These are phyloP conservation scores for Phytopythium sindhum DNA, from an alignment of 352 stramenopile species.

Conservation along the genomic window DNA sequence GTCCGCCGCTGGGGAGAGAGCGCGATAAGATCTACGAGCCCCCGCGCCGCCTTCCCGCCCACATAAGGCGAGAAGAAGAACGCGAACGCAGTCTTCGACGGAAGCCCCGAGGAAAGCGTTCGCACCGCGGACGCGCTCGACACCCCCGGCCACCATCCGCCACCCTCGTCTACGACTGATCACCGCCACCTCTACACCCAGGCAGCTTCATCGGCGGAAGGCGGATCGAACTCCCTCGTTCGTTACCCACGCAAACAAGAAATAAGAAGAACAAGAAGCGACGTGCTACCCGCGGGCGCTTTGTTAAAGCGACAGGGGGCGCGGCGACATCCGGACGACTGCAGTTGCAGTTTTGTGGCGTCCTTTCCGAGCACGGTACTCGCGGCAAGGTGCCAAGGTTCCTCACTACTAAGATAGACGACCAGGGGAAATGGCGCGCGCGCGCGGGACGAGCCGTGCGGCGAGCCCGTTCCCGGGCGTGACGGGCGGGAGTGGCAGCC, in stretches of 20 bases:
- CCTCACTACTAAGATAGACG: background rate
- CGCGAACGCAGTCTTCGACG: background rate
- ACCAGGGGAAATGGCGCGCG: background rate
- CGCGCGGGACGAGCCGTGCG: background rate
- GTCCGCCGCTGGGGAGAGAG: background rate
- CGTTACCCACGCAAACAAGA: background rate
- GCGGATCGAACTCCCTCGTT: background rate
- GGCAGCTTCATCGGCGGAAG: background rate
- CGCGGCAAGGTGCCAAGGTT: background rate
- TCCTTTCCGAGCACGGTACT: constrained; percentile 8
- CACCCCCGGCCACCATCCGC: background rate
- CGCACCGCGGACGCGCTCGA: background rate
- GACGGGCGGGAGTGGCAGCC: background rate
- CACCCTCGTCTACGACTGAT: background rate
- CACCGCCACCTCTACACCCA: background rate
- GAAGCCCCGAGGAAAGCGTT: background rate
- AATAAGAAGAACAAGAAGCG: background rate
- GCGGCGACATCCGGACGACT: background rate
- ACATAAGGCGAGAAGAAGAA: background rate
- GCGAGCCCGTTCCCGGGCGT: constrained; percentile 3
- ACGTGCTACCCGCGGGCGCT: background rate
- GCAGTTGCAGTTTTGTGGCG: constrained; percentile 1
- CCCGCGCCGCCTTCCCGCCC: background rate
- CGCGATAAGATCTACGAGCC: background rate
- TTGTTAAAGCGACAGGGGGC: background rate